Evolutionary conservation across 139 green algal genomes (phyloP).

Genomic region (Tetraselmis striata): DNA sequence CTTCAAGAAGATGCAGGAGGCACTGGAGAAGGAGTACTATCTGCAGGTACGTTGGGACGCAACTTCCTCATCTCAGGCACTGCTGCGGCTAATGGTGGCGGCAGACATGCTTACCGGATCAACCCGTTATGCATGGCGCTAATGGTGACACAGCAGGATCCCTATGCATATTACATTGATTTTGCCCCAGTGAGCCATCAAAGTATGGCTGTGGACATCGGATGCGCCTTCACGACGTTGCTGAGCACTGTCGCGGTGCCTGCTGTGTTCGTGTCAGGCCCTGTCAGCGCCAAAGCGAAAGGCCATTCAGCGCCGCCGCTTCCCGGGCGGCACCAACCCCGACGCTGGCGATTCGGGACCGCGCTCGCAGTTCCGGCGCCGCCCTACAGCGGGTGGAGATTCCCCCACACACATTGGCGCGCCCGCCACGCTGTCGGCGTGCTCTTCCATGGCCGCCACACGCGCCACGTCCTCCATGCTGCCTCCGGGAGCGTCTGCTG

Average conservation of each 20-base stretch:
- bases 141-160: too few relatives aligned
- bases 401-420: background rate
- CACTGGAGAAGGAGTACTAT: conserved; percentile 32
- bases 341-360: background rate
- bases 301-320: background rate
- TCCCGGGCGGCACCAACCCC: background rate
- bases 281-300: background rate
- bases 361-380: background rate
- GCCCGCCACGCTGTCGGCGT: background rate
- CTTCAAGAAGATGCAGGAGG: conserved; percentile 62
- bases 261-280: too few relatives aligned
- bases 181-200: too few relatives aligned
- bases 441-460: background rate
- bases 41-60: background rate
- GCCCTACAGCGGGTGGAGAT: background rate
- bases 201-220: too few relatives aligned
- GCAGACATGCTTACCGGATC: too few relatives aligned
- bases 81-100: too few relatives aligned
- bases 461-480: background rate
- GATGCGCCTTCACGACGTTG: too few relatives aligned
- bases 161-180: too few relatives aligned
- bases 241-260: too few relatives aligned
- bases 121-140: too few relatives aligned
- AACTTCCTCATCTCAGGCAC: too few relatives aligned
- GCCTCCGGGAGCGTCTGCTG: background rate